A percentile compares a stretch with the other conserved stretches of the same genome.
Conservation (phyloP, 2,329 filamentous ascomycete species). For the Xylariales sp. region DNA sequence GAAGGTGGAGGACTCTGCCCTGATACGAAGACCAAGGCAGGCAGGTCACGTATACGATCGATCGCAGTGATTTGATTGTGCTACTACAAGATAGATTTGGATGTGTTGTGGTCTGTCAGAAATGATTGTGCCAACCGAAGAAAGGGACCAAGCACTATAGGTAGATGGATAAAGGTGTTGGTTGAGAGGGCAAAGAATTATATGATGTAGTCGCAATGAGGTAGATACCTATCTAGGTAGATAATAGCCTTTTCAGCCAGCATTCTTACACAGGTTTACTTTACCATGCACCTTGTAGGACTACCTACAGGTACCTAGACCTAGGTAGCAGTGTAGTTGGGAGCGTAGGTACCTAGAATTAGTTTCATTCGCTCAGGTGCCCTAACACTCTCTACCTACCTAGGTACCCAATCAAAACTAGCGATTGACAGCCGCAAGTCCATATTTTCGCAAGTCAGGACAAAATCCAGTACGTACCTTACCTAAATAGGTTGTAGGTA, state of each 20-base stretch:
- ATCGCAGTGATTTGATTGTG: conserved; percentile 10
- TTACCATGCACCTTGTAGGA: no score
- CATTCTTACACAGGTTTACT: background rate
- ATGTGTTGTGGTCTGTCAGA: background rate
- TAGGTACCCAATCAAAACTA: conserved; percentile 22
- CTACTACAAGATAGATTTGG: background rate
- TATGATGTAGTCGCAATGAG: conserved; percentile 20
- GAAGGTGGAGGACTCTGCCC: conserved; percentile 44
- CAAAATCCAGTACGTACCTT: no score
- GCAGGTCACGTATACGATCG: conserved; percentile 21
- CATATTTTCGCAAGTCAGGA: conserved; percentile 14
- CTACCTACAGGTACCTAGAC: no score
- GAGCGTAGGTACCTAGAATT: no score
- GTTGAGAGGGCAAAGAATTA: background rate
- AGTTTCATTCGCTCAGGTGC: conserved; percentile 7
- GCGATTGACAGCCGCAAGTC: conserved; percentile 11
- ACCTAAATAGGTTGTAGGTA: no score
- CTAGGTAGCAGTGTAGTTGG: no score
- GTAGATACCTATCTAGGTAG: background rate
- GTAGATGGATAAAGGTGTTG: background rate
- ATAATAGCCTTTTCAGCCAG: conserved; percentile 5
- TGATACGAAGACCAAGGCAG: conserved; percentile 42
- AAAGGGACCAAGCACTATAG: background rate
- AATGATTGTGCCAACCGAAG: conserved; percentile 3
- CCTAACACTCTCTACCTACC: conserved; percentile 2